Conservation (phyloP, 169 alveolate species). For the Pseudocohnilembus persalinus region DNA sequence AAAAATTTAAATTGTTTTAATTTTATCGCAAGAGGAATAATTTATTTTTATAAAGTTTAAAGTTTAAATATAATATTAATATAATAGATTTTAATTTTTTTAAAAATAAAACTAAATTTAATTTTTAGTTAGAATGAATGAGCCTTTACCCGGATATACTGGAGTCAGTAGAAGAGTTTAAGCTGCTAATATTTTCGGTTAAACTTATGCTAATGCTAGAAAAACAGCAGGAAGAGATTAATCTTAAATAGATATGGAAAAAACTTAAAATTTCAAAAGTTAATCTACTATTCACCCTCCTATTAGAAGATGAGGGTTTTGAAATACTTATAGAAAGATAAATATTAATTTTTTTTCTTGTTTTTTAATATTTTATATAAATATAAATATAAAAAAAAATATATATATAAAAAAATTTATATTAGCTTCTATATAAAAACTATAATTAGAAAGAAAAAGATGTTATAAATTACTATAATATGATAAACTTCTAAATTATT, state of each 20-base stretch:
- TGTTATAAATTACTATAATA: too few relatives aligned
- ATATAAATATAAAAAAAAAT: too few relatives aligned
- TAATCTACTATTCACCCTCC: slow-evolving; percentile 31
- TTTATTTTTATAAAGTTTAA: neutral
- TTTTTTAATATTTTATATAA: too few relatives aligned
- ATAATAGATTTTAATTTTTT: too few relatives aligned
- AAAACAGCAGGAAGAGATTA: slow-evolving; percentile 39
- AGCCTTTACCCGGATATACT: slow-evolving; percentile 53
- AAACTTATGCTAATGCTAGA: slow-evolving; percentile 51
- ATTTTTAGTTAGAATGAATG: slow-evolving; percentile 25
- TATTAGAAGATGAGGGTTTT: slow-evolving; percentile 44
- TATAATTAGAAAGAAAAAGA: too few relatives aligned
- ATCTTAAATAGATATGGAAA: slow-evolving; percentile 33
- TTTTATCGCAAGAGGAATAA: too few relatives aligned
- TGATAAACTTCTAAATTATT: too few relatives aligned
- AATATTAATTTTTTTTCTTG: too few relatives aligned
- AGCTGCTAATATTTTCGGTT: slow-evolving; percentile 52
- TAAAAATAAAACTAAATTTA: too few relatives aligned
- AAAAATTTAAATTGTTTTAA: neutral
- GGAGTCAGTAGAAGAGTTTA: slow-evolving; percentile 44
- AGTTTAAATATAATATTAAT: neutral
- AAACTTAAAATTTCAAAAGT: slow-evolving; percentile 32
- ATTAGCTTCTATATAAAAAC: too few relatives aligned
- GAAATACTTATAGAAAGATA: too few relatives aligned
- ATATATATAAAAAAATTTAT: too few relatives aligned